Base-by-base conservation (phyloP, 2,329 filamentous ascomycete species). In the Hansfordia pulvinata region DNA sequence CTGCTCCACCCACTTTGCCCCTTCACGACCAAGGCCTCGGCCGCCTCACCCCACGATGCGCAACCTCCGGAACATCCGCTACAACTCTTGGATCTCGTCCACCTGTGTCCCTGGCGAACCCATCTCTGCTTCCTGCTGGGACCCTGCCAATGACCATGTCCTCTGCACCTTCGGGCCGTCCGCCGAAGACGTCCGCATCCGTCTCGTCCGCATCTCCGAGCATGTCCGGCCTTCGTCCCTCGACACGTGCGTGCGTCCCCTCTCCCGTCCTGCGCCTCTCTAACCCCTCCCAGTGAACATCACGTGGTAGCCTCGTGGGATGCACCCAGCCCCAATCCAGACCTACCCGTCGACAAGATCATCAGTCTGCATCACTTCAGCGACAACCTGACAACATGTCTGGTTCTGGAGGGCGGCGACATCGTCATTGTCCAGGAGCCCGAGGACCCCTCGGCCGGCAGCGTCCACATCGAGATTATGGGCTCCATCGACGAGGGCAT, bases 401-500 rank as follows among this genome's bases (percentile, higher is more conserved):
- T 98, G 16, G 74, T 96, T 30, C 62, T 98, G 15, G 79, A 83
- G 41, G 85, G 85, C 25, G 90, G 90, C 34, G 88, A 98, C 53
- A 88, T 98, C 35, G 59, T 94, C 34, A 65, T 86, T 27, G 79
- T 94, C 16, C 70, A 78, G 37, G 84, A 94, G 46, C 68, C 76
- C 4, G 54, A 60, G 14, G 39, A 43, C 19, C 40, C 39, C 15
- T 43, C 39, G 24, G 39, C 35, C 13, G 57, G 62, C 5, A 73
- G 67, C 32, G 80, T 85, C 19, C 75, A 81, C 40, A 85, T 98
- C 40, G 90, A 96, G 52, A 96, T 98, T 40, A 74, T 96, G 36
- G 90, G 90, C 23, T 92, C 85, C 18, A 82, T 98, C 19, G 85
- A 94, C 54, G 80, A 79, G 31, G 90, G 88, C 14, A 93, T 98